Evolutionary conservation across 345 rosid genomes (phyloP), one percentile per base, ranked within the genome.

Genomic region (Erodium maritimum): DNA sequence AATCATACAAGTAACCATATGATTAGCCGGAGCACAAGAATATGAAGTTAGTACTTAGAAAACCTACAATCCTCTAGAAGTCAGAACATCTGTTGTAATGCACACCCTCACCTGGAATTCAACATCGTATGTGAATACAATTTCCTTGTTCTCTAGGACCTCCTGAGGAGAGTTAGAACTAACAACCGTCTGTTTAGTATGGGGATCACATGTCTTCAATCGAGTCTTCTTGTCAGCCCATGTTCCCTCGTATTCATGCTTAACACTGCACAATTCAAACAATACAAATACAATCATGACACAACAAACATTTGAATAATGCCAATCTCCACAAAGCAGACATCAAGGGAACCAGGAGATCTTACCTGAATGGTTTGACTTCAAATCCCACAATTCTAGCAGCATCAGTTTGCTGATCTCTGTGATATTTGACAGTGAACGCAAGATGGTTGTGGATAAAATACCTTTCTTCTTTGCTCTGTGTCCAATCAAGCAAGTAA

Each of bases 301-400:
- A 12, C 5, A 25, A 11, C 25, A 61, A n/a, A 21, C 11, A 25
- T 37, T 29, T 17, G 50, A 55, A 62, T 24, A 65, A 54, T 14
- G 17, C 37, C 23, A 50, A 56, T 55, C 13, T 21, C 42, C 19
- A 13, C 33, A 22, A 52, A 24, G 57, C 21, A 20, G 59, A 60
- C 5, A n/a, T 19, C 13, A 19, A 50, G 56, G 58, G 52, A 58
- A 37, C 46, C 23, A 64, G 9, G 59, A 14, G 52, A 22, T 4
- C 19, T 21, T 21, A 90, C 95, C 97, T 90, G 94, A 69, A 87
- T 45, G 97, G 97, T 68, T 79, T 78, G 76, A 86, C 95, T 65
- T 91, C 97, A 78, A 91, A 91, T 5, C 97, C 97, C 0, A 91
- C 95, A 55, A 91, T 88, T 65, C 95, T 82, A 16, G 95, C 76